Percentiles rank a stretch among this genome's conserved stretches.
Evolutionary conservation across 306 rosid genomes (phyloP).

Genomic region (Corylus americana): DNA sequence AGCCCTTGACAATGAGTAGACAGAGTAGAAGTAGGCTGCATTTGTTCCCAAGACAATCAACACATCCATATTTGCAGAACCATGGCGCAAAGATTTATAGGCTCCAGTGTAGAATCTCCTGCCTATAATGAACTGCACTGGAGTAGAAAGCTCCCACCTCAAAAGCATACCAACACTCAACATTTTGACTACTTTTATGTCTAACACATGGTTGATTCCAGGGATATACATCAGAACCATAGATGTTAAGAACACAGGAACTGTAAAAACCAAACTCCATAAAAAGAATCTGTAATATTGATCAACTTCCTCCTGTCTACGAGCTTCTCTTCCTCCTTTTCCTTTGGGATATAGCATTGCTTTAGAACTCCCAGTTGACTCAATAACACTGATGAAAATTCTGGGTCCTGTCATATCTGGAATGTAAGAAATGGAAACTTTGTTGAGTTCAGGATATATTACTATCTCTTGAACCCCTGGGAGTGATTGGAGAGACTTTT

Average conservation of each 20-base stretch:
- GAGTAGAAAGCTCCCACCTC: constrained; percentile 69
- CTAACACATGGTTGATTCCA: constrained; percentile 49
- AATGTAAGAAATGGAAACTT: constrained; percentile 61
- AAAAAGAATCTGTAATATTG: constrained; percentile 46
- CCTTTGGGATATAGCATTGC: constrained; percentile 57
- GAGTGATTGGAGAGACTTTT: constrained; percentile 51
- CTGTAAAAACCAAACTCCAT: constrained; percentile 66
- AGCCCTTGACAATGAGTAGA: constrained; percentile 61
- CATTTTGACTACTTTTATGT: constrained; percentile 58
- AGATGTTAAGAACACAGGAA: constrained; percentile 74
- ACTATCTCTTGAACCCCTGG: constrained; percentile 56
- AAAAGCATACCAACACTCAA: constrained; percentile 58
- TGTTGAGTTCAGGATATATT: constrained; percentile 31
- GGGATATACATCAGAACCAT: constrained; percentile 83
- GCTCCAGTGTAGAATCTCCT: constrained; percentile 69
- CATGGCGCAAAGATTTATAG: constrained; percentile 62
- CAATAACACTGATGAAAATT: constrained; percentile 60
- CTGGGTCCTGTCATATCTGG: constrained; percentile 70
- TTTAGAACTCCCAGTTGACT: constrained; percentile 62
- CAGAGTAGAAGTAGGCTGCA: constrained; percentile 87
- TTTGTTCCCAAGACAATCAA: constrained; percentile 83
- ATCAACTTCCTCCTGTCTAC: constrained; percentile 51
- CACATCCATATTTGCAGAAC: constrained; percentile 84
- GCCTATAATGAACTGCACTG: constrained; percentile 74
- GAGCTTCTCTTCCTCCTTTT: constrained; percentile 44